Evolutionary conservation across 2,329 filamentous ascomycete genomes (phyloP).

Genomic region (Huntiella moniliformis): DNA sequence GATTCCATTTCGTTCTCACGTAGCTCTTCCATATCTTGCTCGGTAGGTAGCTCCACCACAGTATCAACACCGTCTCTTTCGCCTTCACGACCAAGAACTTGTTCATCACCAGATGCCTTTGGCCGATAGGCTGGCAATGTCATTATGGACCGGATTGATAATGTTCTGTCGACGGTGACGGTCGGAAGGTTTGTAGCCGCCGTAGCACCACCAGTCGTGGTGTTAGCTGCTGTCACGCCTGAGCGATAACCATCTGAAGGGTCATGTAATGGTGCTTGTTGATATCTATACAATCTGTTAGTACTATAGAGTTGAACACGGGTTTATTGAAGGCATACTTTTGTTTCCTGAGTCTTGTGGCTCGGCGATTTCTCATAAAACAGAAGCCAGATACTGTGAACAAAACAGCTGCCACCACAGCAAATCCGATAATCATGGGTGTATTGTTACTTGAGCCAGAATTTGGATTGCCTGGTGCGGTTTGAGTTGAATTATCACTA

Average conservation of each 20-base stretch:
- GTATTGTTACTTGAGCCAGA: conserved; percentile 4
- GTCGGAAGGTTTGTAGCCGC: conserved; percentile 13
- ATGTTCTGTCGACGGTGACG: conserved; percentile 52
- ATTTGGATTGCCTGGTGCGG: no score
- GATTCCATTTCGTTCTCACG: conserved; percentile 86
- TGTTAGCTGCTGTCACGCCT: conserved; percentile 1
- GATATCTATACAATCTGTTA: conserved; percentile 6
- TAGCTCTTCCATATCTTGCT: conserved; percentile 57
- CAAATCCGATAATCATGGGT: conserved; percentile 11
- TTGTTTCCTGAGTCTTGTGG: conserved; percentile 4
- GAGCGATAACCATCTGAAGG: conserved; percentile 9
- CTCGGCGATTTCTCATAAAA: conserved; percentile 12
- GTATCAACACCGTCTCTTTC: conserved; percentile 83
- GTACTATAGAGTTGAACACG: neutral
- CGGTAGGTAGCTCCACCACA: conserved; percentile 68
- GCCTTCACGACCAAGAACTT: conserved; percentile 70
- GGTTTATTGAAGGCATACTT: conserved; percentile 4
- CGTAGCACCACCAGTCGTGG: conserved; percentile 4
- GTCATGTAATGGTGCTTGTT: conserved; percentile 10
- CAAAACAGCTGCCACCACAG: conserved; percentile 7
- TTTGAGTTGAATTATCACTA: no score
- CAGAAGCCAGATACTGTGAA: conserved; percentile 9
- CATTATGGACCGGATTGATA: conserved; percentile 81
- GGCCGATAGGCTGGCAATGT: conserved; percentile 73
- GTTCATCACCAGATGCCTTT: conserved; percentile 55